Conservation (phyloP, 306 rosid genomes). For the Lathyrus oleraceus region DNA sequence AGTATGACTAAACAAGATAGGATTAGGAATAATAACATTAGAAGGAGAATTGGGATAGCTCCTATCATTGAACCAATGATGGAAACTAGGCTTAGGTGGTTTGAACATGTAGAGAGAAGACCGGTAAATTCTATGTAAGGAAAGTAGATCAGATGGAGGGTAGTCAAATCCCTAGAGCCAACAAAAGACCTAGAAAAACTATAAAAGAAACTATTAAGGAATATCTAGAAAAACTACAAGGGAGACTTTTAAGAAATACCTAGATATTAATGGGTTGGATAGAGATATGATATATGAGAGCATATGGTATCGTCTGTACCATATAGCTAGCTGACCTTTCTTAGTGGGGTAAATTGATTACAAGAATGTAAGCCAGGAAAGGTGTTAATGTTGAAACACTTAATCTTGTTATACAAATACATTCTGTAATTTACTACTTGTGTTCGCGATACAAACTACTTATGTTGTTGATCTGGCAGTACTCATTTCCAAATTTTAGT, state of each 20-base stretch:
- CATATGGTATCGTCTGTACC: background rate
- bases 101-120: background rate
- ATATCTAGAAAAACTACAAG: background rate
- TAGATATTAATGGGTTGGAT: background rate
- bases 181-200: background rate
- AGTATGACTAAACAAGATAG: background rate
- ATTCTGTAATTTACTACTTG: slow-evolving; percentile 18
- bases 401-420: slow-evolving; percentile 21
- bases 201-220: background rate
- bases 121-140: background rate
- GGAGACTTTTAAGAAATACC: background rate
- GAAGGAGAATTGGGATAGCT: background rate
- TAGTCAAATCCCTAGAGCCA: background rate
- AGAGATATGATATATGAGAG: background rate
- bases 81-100: background rate
- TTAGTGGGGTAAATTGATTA: background rate
- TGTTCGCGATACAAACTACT: slow-evolving; percentile 6
- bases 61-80: background rate
- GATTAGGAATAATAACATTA: background rate
- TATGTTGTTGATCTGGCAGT: slow-evolving; percentile 22
- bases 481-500: slow-evolving; percentile 9
- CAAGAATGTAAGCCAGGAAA: slow-evolving; percentile 22
- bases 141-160: background rate
- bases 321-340: background rate
- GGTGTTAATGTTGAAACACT: slow-evolving; percentile 20